Evolutionary conservation across 2,329 filamentous ascomycete genomes (phyloP).

Genomic region (Epichloe gansuensis): DNA sequence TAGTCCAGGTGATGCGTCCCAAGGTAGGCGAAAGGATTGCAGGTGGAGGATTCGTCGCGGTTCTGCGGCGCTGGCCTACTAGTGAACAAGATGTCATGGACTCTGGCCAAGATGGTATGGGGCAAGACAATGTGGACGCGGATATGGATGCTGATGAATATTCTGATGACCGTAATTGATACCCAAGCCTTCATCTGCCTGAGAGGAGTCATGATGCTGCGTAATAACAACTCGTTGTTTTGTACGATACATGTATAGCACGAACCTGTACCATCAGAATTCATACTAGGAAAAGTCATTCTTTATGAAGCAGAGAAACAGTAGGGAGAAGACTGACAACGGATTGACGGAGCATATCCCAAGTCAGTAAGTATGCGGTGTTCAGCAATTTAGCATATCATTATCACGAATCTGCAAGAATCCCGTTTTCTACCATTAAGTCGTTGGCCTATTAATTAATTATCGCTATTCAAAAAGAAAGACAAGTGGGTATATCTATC

Average conservation of each 20-base stretch:
- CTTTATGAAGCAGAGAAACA: too few relatives aligned
- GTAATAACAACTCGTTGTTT: background rate
- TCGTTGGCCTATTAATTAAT: conserved; percentile 5
- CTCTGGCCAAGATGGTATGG: background rate
- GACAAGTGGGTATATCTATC: conserved; percentile 7
- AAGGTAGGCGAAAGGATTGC: conserved; percentile 27
- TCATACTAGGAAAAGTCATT: too few relatives aligned
- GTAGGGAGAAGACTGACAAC: too few relatives aligned
- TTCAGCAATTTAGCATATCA: too few relatives aligned
- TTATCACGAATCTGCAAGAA: background rate
- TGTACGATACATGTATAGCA: background rate
- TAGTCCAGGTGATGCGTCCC: conserved; percentile 28
- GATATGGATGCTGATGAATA: background rate
- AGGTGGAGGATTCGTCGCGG: conserved; percentile 28
- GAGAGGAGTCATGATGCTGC: background rate
- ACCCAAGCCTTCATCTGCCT: background rate
- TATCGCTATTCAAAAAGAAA: conserved; percentile 6
- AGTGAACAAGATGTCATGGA: conserved; percentile 7
- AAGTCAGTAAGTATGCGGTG: too few relatives aligned
- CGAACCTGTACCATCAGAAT: too few relatives aligned
- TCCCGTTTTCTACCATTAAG: background rate
- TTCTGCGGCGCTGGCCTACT: conserved; percentile 22
- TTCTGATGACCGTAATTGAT: background rate
- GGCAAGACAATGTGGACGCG: background rate
- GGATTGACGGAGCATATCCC: too few relatives aligned